Percentiles rank a stretch among this genome's conserved stretches.
These are phyloP conservation scores for Gloeophyllum trabeum DNA, from an alignment of 768 basidiomycete genomes.

Conservation along the genomic window DNA sequence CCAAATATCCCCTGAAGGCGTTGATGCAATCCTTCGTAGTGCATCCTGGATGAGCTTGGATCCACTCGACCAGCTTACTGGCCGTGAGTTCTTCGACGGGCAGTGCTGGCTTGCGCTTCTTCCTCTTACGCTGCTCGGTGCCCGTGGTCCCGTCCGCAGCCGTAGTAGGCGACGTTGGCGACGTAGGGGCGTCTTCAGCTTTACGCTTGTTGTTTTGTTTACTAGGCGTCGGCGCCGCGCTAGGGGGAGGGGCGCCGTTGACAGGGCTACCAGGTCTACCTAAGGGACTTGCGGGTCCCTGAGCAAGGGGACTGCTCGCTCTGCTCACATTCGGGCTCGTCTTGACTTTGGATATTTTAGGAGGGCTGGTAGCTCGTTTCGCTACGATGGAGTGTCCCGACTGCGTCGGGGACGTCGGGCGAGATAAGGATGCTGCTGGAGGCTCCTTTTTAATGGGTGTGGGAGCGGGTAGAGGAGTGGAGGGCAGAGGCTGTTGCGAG, in stretches of 20 bases:
- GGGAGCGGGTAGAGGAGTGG: slow-evolving; percentile 5
- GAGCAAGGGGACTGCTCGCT: slow-evolving; percentile 44
- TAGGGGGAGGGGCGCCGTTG: slow-evolving; percentile 14
- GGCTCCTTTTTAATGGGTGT: not conserved
- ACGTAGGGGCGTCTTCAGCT: slow-evolving; percentile 7
- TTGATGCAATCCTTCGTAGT: slow-evolving; percentile 74
- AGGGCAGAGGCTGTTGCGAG: slow-evolving; percentile 19
- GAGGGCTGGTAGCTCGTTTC: slow-evolving; percentile 78
- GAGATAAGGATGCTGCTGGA: slow-evolving; percentile 24
- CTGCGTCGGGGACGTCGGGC: slow-evolving; percentile 46
- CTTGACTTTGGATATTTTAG: slow-evolving; percentile 55
- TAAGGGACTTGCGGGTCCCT: slow-evolving; percentile 9
- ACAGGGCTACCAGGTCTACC: slow-evolving; percentile 19
- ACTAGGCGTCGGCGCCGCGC: slow-evolving; percentile 28
- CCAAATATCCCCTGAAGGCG: slow-evolving; percentile 67
- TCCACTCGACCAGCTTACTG: slow-evolving; percentile 63
- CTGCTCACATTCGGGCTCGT: slow-evolving; percentile 31
- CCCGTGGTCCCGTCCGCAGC: slow-evolving; percentile 9
- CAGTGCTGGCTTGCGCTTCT: slow-evolving; percentile 38
- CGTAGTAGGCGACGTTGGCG: slow-evolving; percentile 2
- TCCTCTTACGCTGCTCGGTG: slow-evolving; percentile 28
- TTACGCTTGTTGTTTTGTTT: slow-evolving; percentile 53
- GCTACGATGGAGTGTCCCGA: slow-evolving; percentile 71
- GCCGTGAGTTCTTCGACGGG: slow-evolving; percentile 22
- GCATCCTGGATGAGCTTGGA: slow-evolving; percentile 55